Conservation (phyloP, 1,139 yeast species). For the Pneumocystis carinii region DNA sequence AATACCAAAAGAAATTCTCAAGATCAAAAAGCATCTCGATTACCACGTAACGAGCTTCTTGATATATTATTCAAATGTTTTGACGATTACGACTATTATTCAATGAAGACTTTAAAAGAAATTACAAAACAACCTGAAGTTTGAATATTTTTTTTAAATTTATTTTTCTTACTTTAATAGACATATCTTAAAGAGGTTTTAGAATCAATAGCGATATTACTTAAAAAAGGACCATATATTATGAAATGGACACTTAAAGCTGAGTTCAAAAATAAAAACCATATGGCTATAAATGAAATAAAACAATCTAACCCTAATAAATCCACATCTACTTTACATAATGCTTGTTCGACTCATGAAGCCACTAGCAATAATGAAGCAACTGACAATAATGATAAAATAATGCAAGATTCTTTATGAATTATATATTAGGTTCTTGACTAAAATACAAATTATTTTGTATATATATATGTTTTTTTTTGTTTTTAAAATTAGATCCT, state of each 20-base stretch:
- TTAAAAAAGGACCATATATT: conserved; percentile 92
- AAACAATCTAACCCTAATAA: neutral
- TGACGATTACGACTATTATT: conserved; percentile 95
- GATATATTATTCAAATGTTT: conserved; percentile 76
- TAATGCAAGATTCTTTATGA: neutral
- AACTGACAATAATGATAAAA: neutral
- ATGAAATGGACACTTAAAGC: conserved; percentile 79
- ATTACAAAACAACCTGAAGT: conserved; percentile 90
- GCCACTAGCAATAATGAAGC: neutral
- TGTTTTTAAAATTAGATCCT: neutral
- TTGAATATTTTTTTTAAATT: neutral
- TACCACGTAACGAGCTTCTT: conserved; percentile 83
- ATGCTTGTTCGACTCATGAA: neutral
- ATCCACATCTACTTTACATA: neutral
- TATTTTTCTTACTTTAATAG: conserved; percentile 4
- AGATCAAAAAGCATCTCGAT: conserved; percentile 83
- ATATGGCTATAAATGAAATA: neutral
- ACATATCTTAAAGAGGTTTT: conserved; percentile 74
- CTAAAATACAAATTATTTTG: neutral
- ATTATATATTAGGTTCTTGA: neutral
- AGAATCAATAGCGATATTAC: conserved; percentile 76
- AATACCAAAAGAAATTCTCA: conserved; percentile 39
- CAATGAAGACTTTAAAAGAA: conserved; percentile 83
- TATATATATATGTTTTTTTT: neutral
- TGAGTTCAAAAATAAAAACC: conserved; percentile 6